Percentiles rank a stretch among this genome's conserved stretches.
Conservation (phyloP, 805 yeast genomes). For the Sugiyamaella mastotermitis region DNA sequence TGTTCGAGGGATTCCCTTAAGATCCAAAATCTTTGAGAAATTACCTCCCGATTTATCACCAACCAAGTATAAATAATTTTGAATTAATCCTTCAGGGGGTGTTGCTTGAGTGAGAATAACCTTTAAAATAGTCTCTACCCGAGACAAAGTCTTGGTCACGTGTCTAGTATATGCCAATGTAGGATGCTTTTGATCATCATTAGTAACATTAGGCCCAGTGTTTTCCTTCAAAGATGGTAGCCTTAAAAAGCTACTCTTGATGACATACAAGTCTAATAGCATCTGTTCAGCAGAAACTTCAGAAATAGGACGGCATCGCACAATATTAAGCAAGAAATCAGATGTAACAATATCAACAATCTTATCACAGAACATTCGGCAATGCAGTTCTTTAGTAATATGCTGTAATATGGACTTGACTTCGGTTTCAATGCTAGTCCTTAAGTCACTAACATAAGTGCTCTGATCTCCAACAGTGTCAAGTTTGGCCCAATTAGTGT, state of each 20-base stretch:
- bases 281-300: conserved; percentile 76
- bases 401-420: conserved; percentile 32
- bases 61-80: conserved; percentile 58
- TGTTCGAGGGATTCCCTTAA: conserved; percentile 49
- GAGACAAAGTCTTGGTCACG: conserved; percentile 37
- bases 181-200: not conserved
- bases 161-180: conserved; percentile 34
- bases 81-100: conserved; percentile 62
- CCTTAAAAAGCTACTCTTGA: conserved; percentile 47
- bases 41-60: conserved; percentile 60
- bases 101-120: conserved; percentile 55
- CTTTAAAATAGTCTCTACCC: conserved; percentile 60
- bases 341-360: conserved; percentile 58
- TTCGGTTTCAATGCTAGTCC: conserved; percentile 39
- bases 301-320: conserved; percentile 59
- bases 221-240: conserved; percentile 23
- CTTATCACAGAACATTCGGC: conserved; percentile 69
- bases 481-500: conserved; percentile 65
- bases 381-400: conserved; percentile 63
- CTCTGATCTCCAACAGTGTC: conserved; percentile 69
- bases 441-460: conserved; percentile 57
- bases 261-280: conserved; percentile 59
- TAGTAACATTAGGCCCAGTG: conserved; percentile 2
- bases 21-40: conserved; percentile 55
- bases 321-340: conserved; percentile 52